A percentile compares a stretch with the other conserved stretches of the same genome.
These are phyloP conservation scores for Yamadazyma insecticola DNA, from an alignment of 805 yeast genomes.

Conservation along the genomic window DNA sequence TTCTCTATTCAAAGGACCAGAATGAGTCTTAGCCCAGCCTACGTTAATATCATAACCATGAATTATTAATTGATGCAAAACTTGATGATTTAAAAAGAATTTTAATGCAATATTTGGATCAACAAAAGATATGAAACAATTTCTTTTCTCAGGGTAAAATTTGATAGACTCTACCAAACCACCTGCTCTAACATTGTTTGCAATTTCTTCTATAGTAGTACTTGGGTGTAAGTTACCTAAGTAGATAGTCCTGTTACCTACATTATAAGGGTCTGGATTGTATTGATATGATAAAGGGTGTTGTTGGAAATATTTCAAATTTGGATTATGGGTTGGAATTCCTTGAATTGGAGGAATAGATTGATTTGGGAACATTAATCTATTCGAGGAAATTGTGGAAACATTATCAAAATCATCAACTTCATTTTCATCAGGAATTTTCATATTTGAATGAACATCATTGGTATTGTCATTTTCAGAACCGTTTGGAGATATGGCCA, in stretches of 20 bases:
- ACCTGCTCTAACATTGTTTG: conserved; percentile 69
- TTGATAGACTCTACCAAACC: conserved; percentile 65
- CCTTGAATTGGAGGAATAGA: too few relatives aligned
- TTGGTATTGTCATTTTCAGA: too few relatives aligned
- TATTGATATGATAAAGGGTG: conserved; percentile 3
- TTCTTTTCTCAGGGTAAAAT: conserved; percentile 45
- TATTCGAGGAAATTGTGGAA: too few relatives aligned
- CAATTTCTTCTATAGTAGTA: conserved; percentile 66
- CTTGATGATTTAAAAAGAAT: conserved; percentile 56
- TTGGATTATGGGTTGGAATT: too few relatives aligned
- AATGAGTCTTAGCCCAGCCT: conserved; percentile 67
- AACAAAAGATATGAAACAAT: conserved; percentile 68
- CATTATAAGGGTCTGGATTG: conserved; percentile 27
- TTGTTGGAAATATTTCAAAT: too few relatives aligned
- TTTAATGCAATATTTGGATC: conserved; percentile 62
- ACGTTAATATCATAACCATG: conserved; percentile 60
- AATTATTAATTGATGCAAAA: conserved; percentile 52
- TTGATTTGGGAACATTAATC: too few relatives aligned
- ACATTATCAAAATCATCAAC: too few relatives aligned
- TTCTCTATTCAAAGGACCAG: conserved; percentile 56
- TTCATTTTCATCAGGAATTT: too few relatives aligned
- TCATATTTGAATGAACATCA: too few relatives aligned
- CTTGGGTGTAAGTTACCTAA: conserved; percentile 62
- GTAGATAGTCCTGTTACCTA: conserved; percentile 64
- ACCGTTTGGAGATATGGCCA: too few relatives aligned